phyloP scores from a whole-genome alignment of 192 early-diverging fungal genomes.

The Entomortierella lignicola region DNA sequence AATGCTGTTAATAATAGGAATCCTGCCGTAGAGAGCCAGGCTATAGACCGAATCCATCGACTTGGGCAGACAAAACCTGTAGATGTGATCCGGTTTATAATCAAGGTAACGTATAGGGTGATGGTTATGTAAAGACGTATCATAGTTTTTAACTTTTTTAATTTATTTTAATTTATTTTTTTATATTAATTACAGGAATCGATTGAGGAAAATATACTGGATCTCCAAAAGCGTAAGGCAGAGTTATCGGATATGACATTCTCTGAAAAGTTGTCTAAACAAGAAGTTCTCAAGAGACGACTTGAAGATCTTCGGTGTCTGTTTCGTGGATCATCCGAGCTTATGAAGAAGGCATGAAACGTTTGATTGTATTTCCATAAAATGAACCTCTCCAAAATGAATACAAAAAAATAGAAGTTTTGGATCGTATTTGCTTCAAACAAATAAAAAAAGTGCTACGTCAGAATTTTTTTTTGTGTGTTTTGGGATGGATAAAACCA shows the following conservation, averaged over 20 bases:
- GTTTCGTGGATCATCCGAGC: constrained; percentile 48
- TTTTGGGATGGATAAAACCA: not conserved
- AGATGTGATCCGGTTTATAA: constrained; percentile 73
- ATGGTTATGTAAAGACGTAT: too few species aligned
- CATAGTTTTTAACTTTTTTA: too few species aligned
- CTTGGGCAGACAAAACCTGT: constrained; percentile 77
- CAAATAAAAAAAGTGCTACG: not conserved
- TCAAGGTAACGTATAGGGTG: constrained; percentile 65
- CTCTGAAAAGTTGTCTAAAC: constrained; percentile 54
- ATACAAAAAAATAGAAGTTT: not conserved
- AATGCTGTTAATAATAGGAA: constrained; percentile 60
- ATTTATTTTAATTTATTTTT: too few species aligned
- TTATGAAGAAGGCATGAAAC: constrained; percentile 27
- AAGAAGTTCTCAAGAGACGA: constrained; percentile 53
- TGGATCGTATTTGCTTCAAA: too few species aligned
- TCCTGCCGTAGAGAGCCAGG: constrained; percentile 81
- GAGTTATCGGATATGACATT: constrained; percentile 54
- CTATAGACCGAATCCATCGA: constrained; percentile 86
- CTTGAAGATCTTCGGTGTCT: constrained; percentile 54
- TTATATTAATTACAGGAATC: constrained; percentile 35
- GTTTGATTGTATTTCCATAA: not conserved
- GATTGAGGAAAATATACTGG: constrained; percentile 65
- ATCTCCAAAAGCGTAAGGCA: constrained; percentile 62
- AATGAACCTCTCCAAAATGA: not conserved
- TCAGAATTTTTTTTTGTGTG: not conserved